Conservation (phyloP, 352 stramenopile species). For the Elongisporangium prolatum region DNA sequence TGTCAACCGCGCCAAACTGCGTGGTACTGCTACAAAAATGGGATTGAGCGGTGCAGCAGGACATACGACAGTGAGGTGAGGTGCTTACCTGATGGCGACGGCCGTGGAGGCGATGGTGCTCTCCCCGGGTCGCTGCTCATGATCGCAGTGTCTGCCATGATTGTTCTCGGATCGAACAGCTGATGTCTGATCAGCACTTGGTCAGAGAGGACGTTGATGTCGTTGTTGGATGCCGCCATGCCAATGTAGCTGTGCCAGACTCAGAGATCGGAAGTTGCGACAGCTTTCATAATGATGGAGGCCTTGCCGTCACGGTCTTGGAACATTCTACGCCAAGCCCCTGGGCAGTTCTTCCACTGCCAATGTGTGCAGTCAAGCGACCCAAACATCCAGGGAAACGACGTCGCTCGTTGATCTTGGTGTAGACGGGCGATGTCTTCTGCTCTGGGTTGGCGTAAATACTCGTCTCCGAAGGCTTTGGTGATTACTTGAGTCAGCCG, state of each 20-base stretch:
- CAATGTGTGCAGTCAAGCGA: slow-evolving; percentile 23
- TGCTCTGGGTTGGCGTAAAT: slow-evolving; percentile 6
- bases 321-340: slow-evolving; percentile 10
- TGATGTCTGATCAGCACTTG: no score
- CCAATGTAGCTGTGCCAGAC: slow-evolving; percentile 23
- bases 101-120: no score
- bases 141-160: no score
- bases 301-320: slow-evolving; percentile 1
- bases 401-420: background rate
- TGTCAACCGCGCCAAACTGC: no score
- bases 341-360: slow-evolving; percentile 22
- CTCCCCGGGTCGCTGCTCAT: no score
- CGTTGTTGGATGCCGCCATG: slow-evolving; percentile 20
- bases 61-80: no score
- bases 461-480: slow-evolving; percentile 10
- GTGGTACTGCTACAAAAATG: no score
- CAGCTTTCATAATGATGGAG: slow-evolving; percentile 12
- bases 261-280: slow-evolving; percentile 14
- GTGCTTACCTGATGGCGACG: no score
- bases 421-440: slow-evolving; percentile 8
- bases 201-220: slow-evolving; percentile 24
- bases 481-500: slow-evolving; percentile 7
- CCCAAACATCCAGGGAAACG: slow-evolving; percentile 21
- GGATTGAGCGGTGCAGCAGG: no score
- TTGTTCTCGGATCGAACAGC: no score